A percentile compares a stretch with the other conserved stretches of the same genome.
These are phyloP conservation scores for Euphorbia peplus DNA, from an alignment of 345 rosid genomes.

Conservation along the genomic window DNA sequence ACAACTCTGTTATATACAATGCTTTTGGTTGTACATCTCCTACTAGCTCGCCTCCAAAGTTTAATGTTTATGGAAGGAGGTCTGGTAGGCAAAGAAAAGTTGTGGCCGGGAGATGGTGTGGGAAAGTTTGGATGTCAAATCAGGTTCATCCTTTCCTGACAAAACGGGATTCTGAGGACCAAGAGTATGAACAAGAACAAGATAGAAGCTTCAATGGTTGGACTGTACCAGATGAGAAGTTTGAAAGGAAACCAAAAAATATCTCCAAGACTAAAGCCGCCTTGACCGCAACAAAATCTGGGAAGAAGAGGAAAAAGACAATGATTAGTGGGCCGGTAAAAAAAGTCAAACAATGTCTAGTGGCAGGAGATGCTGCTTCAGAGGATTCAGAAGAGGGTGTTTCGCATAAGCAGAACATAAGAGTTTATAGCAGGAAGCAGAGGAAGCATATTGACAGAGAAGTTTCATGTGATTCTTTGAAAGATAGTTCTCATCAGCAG, in stretches of 20 bases:
- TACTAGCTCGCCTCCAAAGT: slow-evolving; percentile 44
- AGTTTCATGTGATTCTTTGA: slow-evolving; percentile 36
- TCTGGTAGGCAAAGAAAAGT: slow-evolving; percentile 60
- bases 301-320: slow-evolving; percentile 62
- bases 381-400: slow-evolving; percentile 51
- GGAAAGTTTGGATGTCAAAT: slow-evolving; percentile 97
- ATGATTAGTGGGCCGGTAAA: slow-evolving; percentile 39
- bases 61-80: slow-evolving; percentile 46
- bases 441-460: slow-evolving; percentile 41
- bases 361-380: slow-evolving; percentile 46
- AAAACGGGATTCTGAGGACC: slow-evolving; percentile 48
- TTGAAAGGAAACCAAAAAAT: slow-evolving; percentile 39
- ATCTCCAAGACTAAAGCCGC: slow-evolving; percentile 31
- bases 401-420: slow-evolving; percentile 39
- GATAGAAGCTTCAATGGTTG: slow-evolving; percentile 41
- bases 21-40: slow-evolving; percentile 77
- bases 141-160: slow-evolving; percentile 82
- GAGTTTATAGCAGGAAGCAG: slow-evolving; percentile 38
- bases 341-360: slow-evolving; percentile 40
- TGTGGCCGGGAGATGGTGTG: slow-evolving; percentile 98
- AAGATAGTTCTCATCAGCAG: slow-evolving; percentile 37
- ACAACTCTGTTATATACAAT: slow-evolving; percentile 74
- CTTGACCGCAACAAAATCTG: slow-evolving; percentile 43
- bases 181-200: slow-evolving; percentile 36
- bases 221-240: slow-evolving; percentile 41